Evolutionary conservation across 2,329 filamentous ascomycete genomes (phyloP).

Genomic region (Ceratocystis lukuohia): DNA sequence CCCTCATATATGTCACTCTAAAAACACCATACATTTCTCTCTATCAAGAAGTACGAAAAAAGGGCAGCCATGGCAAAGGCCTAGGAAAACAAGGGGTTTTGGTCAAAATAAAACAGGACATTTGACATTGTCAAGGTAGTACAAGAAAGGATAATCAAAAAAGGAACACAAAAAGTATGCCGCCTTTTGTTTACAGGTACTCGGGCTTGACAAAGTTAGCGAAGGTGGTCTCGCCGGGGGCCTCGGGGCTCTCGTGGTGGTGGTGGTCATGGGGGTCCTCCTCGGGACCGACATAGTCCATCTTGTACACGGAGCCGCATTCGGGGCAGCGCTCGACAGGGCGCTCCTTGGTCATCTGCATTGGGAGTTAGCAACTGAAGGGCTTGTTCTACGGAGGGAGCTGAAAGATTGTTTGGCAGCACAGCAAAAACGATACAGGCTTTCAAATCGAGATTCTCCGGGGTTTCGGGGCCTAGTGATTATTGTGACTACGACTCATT

Average conservation of each 20-base stretch:
- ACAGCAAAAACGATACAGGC: not conserved
- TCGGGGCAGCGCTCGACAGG: slow-evolving; percentile 91
- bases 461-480: not conserved
- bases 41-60: slow-evolving; percentile 9
- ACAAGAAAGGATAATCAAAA: slow-evolving; percentile 7
- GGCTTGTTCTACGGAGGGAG: not conserved
- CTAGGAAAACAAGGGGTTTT: not conserved
- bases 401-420: not conserved
- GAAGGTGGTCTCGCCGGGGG: slow-evolving; percentile 63
- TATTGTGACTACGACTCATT: not conserved
- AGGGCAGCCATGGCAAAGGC: not conserved
- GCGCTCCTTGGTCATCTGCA: slow-evolving; percentile 69
- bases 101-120: slow-evolving; percentile 13
- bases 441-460: not conserved
- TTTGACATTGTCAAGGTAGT: slow-evolving; percentile 6
- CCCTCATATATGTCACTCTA: not conserved
- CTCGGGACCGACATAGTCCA: slow-evolving; percentile 83
- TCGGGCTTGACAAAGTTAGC: slow-evolving; percentile 91
- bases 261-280: slow-evolving; percentile 54
- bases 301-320: slow-evolving; percentile 94
- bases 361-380: not conserved
- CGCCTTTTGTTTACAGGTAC: slow-evolving; percentile 54
- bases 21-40: slow-evolving; percentile 9
- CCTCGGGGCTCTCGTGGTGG: slow-evolving; percentile 58
- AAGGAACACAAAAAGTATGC: not conserved